Conservation (phyloP, 1,139 yeast species). For the Scheffersomyces titani region DNA sequence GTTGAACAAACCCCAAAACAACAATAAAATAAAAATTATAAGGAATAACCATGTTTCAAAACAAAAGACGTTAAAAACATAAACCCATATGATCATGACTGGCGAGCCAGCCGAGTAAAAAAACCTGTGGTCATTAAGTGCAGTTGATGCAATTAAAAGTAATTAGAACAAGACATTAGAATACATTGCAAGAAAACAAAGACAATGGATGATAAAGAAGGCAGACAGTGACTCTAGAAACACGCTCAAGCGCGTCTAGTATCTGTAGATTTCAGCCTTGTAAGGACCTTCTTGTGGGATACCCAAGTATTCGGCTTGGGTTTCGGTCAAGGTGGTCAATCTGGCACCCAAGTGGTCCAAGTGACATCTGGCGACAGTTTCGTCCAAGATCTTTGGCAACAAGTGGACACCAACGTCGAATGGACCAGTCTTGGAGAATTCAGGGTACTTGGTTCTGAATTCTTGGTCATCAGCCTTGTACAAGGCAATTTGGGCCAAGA, state of each 20-base stretch:
- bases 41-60: conserved; percentile 4
- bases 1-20: conserved; percentile 13
- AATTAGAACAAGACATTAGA: conserved; percentile 17
- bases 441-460: conserved; percentile 82
- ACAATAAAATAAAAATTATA: conserved; percentile 10
- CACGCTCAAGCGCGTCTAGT: conserved; percentile 48
- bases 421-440: conserved; percentile 91
- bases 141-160: conserved; percentile 50
- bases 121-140: conserved; percentile 35
- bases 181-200: conserved; percentile 6
- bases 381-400: conserved; percentile 98
- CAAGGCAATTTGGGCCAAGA: conserved; percentile 97
- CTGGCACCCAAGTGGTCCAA: conserved; percentile 92
- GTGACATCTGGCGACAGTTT: conserved; percentile 98
- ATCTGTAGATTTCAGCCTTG: conserved; percentile 99
- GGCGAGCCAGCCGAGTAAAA: conserved; percentile 4
- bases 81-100: conserved; percentile 5
- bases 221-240: conserved; percentile 3
- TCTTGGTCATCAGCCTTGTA: conserved; percentile 84
- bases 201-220: conserved; percentile 4
- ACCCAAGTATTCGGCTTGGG: conserved; percentile 95
- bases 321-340: conserved; percentile 74
- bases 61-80: conserved; percentile 13
- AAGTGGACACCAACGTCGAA: conserved; percentile 93
- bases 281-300: conserved; percentile 93